Conservation (phyloP, 192 early-diverging fungal genomes). For the Umbelopsis sp. region DNA sequence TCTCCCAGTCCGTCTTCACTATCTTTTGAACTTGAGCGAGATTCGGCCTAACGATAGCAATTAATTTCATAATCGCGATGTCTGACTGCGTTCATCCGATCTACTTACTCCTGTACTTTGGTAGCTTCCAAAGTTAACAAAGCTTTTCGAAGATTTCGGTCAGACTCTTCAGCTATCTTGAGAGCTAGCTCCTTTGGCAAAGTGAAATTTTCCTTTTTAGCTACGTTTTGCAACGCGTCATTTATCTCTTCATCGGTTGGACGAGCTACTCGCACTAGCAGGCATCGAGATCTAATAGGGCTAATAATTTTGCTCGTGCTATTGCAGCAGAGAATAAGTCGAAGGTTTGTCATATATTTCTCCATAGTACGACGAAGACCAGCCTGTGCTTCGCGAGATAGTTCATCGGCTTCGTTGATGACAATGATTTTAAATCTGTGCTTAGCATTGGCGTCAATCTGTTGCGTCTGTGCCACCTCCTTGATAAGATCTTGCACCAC, state of each 20-base stretch:
- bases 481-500: slow-evolving; percentile 96
- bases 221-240: slow-evolving; percentile 70
- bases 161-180: slow-evolving; percentile 68
- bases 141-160: slow-evolving; percentile 86
- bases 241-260: slow-evolving; percentile 78
- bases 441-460: slow-evolving; percentile 78
- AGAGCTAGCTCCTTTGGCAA: slow-evolving; percentile 65
- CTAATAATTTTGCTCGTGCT: slow-evolving; percentile 89
- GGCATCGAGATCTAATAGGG: slow-evolving; percentile 91
- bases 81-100: not conserved
- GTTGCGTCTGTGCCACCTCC: slow-evolving; percentile 95
- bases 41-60: slow-evolving; percentile 28
- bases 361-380: slow-evolving; percentile 99
- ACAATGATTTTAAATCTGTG: slow-evolving; percentile 93
- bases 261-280: slow-evolving; percentile 84
- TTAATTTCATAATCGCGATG: not conserved
- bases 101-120: slow-evolving; percentile 67
- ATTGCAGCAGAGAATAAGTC: slow-evolving; percentile 92
- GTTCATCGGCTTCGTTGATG: slow-evolving; percentile 90
- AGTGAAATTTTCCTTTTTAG: slow-evolving; percentile 77
- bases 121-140: slow-evolving; percentile 90
- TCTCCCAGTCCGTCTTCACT: slow-evolving; percentile 87
- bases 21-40: slow-evolving; percentile 57
- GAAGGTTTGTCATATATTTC: slow-evolving; percentile 93
- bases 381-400: slow-evolving; percentile 91